Percentiles rank a stretch among this genome's conserved stretches.
These are phyloP conservation scores for Litchi chinensis DNA, from an alignment of 345 rosid genomes.

Conservation along the genomic window DNA sequence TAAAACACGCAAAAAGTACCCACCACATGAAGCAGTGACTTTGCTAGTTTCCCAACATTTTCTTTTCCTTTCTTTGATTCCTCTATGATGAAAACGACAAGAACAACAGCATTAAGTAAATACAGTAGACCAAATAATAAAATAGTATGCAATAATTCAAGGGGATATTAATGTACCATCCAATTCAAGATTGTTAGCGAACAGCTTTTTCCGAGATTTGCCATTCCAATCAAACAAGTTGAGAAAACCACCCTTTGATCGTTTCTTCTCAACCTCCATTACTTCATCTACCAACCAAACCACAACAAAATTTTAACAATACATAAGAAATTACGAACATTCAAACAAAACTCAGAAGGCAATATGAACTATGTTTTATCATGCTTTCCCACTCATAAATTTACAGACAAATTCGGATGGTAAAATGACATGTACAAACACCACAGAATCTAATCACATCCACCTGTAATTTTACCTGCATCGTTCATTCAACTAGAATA, in stretches of 20 bases:
- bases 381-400: not conserved
- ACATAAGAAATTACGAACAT: not conserved
- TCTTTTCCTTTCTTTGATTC: constrained; percentile 49
- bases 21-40: constrained; percentile 45
- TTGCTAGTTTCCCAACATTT: constrained; percentile 34
- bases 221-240: constrained; percentile 85
- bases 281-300: constrained; percentile 40
- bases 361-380: not conserved
- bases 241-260: constrained; percentile 72
- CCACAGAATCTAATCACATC: constrained; percentile 3
- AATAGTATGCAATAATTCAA: not conserved
- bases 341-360: constrained; percentile 10
- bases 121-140: too few species aligned
- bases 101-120: not conserved
- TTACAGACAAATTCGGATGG: not conserved
- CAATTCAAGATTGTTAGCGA: constrained; percentile 44
- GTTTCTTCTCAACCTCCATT: constrained; percentile 73
- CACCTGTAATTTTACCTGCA: constrained; percentile 23
- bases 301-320: not conserved
- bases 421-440: not conserved
- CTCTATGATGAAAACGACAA: constrained; percentile 30
- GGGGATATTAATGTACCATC: constrained; percentile 40
- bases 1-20: constrained; percentile 22
- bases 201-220: constrained; percentile 80
- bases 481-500: constrained; percentile 25